phyloP scores from a whole-genome alignment of 2,329 filamentous ascomycete genomes.

The Cadophora sp. region DNA sequence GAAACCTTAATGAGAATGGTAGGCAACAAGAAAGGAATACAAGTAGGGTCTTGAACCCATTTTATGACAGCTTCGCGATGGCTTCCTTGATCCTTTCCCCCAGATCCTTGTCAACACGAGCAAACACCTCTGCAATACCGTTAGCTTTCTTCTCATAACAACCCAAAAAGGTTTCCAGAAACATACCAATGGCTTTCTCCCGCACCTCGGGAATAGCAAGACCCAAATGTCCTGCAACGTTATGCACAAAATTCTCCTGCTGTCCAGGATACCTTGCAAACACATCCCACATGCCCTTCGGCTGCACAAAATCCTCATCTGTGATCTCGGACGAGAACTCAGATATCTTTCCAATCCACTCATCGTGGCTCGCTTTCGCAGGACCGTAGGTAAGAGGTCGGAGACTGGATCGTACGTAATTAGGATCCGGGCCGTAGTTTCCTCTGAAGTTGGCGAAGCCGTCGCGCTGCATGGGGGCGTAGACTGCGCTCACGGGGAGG shows the following conservation, averaged over 20 bases:
- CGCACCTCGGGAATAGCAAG: conserved; percentile 50
- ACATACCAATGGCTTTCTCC: conserved; percentile 60
- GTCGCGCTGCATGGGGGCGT: conserved; percentile 76
- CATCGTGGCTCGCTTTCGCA: too few relatives aligned
- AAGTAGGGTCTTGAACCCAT: too few relatives aligned
- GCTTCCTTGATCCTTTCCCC: conserved; percentile 58
- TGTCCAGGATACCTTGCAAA: too few relatives aligned
- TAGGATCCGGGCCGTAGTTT: conserved; percentile 61
- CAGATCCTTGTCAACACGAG: conserved; percentile 58
- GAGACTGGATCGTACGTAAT: too few relatives aligned
- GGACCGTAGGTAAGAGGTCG: too few relatives aligned
- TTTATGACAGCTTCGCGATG: background rate
- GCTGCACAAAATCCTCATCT: too few relatives aligned
- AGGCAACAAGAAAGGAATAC: too few relatives aligned
- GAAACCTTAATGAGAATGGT: too few relatives aligned
- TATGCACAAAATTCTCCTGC: conserved; percentile 61
- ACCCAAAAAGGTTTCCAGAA: conserved; percentile 40
- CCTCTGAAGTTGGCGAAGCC: conserved; percentile 73
- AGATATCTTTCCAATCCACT: too few relatives aligned
- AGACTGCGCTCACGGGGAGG: conserved; percentile 52
- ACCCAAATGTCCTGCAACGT: conserved; percentile 63
- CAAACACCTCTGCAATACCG: conserved; percentile 57
- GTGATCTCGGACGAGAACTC: too few relatives aligned
- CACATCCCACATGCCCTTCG: too few relatives aligned
- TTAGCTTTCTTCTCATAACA: background rate